These are phyloP conservation scores for Pythium chondricola DNA, from an alignment of 352 stramenopile genomes.

Conservation along the genomic window DNA sequence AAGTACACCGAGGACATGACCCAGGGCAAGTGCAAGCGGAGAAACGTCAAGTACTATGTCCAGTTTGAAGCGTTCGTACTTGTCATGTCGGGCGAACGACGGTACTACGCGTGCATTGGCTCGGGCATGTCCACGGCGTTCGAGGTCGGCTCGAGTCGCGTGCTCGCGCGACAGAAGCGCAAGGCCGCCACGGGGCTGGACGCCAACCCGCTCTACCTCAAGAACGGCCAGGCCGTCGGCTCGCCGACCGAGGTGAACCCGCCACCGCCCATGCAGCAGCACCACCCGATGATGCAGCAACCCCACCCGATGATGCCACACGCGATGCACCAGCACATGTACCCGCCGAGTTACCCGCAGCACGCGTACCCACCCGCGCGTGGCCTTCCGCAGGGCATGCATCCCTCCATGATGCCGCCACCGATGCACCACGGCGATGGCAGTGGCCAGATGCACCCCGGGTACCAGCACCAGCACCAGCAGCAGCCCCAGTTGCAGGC, in stretches of 20 bases:
- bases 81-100: slow-evolving; percentile 59
- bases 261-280: slow-evolving; percentile 13
- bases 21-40: slow-evolving; percentile 84
- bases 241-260: slow-evolving; percentile 4
- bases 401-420: slow-evolving; percentile 41
- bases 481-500: slow-evolving; percentile 20
- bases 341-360: slow-evolving; percentile 8
- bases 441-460: slow-evolving; percentile 24
- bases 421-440: slow-evolving; percentile 22
- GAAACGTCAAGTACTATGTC: slow-evolving; percentile 87
- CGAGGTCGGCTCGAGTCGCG: slow-evolving; percentile 77
- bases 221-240: slow-evolving; percentile 2
- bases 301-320: slow-evolving; percentile 16
- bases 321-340: slow-evolving; percentile 16
- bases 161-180: slow-evolving; percentile 78
- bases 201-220: slow-evolving; percentile 29
- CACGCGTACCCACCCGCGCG: slow-evolving; percentile 18
- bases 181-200: slow-evolving; percentile 51
- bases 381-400: slow-evolving; percentile 40
- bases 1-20: slow-evolving; percentile 87
- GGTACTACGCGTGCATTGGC: slow-evolving; percentile 81
- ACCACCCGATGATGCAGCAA: slow-evolving; percentile 18
- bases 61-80: slow-evolving; percentile 85
- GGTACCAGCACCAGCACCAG: slow-evolving; percentile 24
- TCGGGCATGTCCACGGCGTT: slow-evolving; percentile 84